Conservation (phyloP, 2,329 filamentous ascomycete genomes). For the Pseudogymnoascus sp. region DNA sequence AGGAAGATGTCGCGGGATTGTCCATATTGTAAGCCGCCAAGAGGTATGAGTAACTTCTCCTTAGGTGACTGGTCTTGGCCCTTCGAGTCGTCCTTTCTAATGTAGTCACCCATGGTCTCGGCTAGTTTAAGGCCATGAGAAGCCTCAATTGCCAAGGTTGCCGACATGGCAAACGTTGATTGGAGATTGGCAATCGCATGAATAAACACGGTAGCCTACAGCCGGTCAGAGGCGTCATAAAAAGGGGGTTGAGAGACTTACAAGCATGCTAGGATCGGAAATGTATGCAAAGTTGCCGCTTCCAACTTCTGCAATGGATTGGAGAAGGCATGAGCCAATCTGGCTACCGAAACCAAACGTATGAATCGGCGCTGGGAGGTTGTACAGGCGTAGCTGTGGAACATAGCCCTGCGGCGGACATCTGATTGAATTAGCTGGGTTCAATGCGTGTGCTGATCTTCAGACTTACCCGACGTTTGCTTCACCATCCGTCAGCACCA, state of each 20-base stretch:
- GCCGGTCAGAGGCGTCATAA: neutral
- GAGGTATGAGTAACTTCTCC: neutral
- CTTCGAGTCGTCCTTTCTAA: conserved; percentile 21
- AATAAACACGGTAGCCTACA: conserved; percentile 44
- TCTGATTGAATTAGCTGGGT: neutral
- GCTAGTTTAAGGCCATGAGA: conserved; percentile 30
- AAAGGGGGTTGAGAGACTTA: conserved; percentile 16
- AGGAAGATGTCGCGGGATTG: neutral
- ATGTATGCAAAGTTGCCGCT: conserved; percentile 54
- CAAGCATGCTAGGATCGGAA: conserved; percentile 54
- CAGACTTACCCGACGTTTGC: conserved; percentile 43
- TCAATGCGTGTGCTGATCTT: neutral
- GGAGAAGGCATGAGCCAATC: conserved; percentile 45
- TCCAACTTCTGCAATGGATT: conserved; percentile 50
- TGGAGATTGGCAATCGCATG: conserved; percentile 55
- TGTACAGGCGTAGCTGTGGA: neutral
- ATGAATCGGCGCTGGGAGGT: conserved; percentile 34
- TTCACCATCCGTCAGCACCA: conserved; percentile 47
- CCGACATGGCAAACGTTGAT: conserved; percentile 45
- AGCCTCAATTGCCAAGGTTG: conserved; percentile 36
- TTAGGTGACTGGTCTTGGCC: neutral
- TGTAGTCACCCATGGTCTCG: conserved; percentile 33
- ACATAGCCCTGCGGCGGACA: neutral
- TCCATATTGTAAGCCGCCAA: neutral
- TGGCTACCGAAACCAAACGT: conserved; percentile 48